Base-by-base conservation (phyloP, 495 filamentous ascomycete genomes). In the Penicillium cataractarum region DNA sequence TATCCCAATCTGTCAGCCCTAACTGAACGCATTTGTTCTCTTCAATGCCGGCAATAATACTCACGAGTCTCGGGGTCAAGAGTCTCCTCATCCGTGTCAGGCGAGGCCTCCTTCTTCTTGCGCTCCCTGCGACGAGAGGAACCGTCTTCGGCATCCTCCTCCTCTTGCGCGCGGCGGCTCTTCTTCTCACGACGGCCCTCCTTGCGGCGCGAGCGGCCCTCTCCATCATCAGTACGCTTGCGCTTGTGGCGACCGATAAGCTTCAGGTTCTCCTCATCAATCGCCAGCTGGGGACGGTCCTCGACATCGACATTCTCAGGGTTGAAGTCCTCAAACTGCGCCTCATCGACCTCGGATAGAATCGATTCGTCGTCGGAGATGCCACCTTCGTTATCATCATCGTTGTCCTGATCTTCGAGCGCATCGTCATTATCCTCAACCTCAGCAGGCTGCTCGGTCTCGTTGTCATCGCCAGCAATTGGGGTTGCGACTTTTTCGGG, bases 311-410 rank as follows among this genome's bases (percentile, higher is more conserved):
- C 85, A 32, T 87, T 86, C 58, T 83, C 84, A 0, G 90, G 90
- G 68, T 97, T 92, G 76, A 97, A 97, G 66, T 97, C 87, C 49
- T 90, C 89, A 75, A 99, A 97, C 72, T 96, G 89, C 49, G 89
- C 90, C 72, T 98, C 95, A 74, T 98, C 96, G 66, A 99, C 89
- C 73, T 99, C 95, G 10, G 93, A 97, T 17, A 96, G 85, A 56
- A 91, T 85, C n/a, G 90, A 92, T 33, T 94, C 91, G 62, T 90
- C 86, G 65, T 93, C 92, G 1, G 89, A 90, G n/a, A 82, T 66
- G 73, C 57, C 65, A 42, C 66, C 69, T 8, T 71, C 65, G 15
- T 70, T 68, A 12, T 68, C 60, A 1, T 60, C 56, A 27, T 57
- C 62, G 2, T 64, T n/a, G n/a, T 31, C 63, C 13, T 70, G 59